phyloP scores from a whole-genome alignment of 768 basidiomycete species.

The Cubamyces sp. region DNA sequence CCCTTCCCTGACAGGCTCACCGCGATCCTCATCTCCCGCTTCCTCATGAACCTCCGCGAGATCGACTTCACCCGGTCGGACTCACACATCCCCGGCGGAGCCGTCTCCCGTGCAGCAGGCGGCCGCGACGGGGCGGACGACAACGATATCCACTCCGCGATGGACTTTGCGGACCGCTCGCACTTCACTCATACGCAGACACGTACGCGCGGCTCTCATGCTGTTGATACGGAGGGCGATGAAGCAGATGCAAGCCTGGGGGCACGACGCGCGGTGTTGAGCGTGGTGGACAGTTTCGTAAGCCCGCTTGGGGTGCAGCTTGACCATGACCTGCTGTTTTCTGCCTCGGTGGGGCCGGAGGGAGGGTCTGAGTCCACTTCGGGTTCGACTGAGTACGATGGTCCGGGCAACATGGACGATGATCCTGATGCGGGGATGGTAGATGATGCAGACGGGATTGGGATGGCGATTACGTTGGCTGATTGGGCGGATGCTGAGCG shows the following conservation, averaged over 20 bases:
- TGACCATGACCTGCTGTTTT: not conserved
- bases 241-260: not conserved
- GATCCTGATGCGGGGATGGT: too few species aligned
- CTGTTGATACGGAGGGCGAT: not conserved
- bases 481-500: too few species aligned
- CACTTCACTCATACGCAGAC: not conserved
- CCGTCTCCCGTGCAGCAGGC: not conserved
- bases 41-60: conserved; percentile 22
- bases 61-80: not conserved
- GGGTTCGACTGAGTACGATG: too few species aligned
- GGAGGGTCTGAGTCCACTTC: not conserved
- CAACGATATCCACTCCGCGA: not conserved
- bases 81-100: not conserved
- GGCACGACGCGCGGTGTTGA: not conserved
- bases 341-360: not conserved
- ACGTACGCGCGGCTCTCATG: too few species aligned
- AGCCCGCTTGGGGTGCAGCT: conserved; percentile 5
- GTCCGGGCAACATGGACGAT: too few species aligned
- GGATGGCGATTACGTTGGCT: too few species aligned
- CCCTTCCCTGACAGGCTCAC: conserved; percentile 3
- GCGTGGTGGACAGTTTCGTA: not conserved
- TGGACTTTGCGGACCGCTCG: conserved; percentile 5
- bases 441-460: too few species aligned
- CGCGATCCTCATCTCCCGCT: conserved; percentile 20
- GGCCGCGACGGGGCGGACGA: not conserved